Base-by-base conservation (phyloP, 768 basidiomycete genomes). In the Hygrophorus russula region DNA sequence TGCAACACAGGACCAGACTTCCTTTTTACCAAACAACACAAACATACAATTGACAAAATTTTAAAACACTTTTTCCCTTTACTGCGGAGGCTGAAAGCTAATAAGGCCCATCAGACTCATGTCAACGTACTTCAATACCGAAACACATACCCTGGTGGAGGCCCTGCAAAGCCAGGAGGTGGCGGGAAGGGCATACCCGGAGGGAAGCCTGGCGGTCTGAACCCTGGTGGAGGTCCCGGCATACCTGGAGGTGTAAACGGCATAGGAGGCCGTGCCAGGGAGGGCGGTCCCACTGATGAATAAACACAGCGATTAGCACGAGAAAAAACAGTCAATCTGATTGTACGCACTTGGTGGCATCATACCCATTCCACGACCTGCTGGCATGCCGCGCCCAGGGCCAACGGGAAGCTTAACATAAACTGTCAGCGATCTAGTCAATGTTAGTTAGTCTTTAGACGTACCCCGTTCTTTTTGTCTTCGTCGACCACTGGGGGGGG, bases 311-410 rank as follows among this genome's bases (percentile, higher is more conserved):
- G 27, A 41, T 12, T 14, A 33, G 12, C 24, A 28, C 24, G 11
- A 15, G 2, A 20, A 14, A 7, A 33, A 33, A 13, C 27, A n/a
- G 7, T 17, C n/a, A 40, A n/a, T 39, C 28, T 18, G 36, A 46
- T 39, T 36, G 38, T 18, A 70, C 82, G 45, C 59, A 86, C 85
- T 76, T 1, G 85, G 82, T 44, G 85, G 86, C 77, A 88, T 79
- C 85, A 89, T 91, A 44, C 90, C 89, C 79, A 97, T 94, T 45
- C 94, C 94, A 53, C 94, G 82, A 52, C 94, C 93, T 33, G 93
- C 94, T 59, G 93, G 90, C 71, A 91, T 82, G 53, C 93, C 94
- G 49, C 89, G 80, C 49, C 94, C 94, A 58, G 94, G 90, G 41
- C 94, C 94, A 49, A 74, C 71, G 51, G 86, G 79, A 49, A 91